Evolutionary conservation across 805 yeast genomes (phyloP), one percentile per base, ranked within the genome.

Genomic region (Sugiyamaella smithiae): DNA sequence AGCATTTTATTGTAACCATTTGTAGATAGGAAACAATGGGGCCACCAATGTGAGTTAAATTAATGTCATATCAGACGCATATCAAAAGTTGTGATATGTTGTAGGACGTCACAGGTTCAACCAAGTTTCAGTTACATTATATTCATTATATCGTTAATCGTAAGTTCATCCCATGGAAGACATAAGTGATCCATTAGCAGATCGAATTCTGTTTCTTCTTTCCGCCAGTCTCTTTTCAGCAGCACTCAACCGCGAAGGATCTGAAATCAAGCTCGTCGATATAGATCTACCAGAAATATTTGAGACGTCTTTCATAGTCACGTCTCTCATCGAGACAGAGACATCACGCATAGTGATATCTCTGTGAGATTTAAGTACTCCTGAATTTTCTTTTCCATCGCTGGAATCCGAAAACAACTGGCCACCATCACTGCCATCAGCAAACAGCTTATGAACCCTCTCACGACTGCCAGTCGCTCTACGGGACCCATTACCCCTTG

Each of bases 251-350:
- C 48, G 20, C 8, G 41, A 12, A 12, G 43, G 37, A 12, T 45
- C 48, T 12, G 29, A 11, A 17, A 35, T 35, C 9, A 33, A 17
- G 31, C 47, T 44, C 8, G 43, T 3, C 3, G 35, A 14, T 4
- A 17, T n/a, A 3, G 46, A 43, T 14, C 46, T 33, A 1, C 26
- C 24, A 23, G 46, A 43, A 22, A 19, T 43, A 23, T 32, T 17
- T 2, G 48, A 45, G 4, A 23, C 37, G 24, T 45, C 48, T 29
- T 45, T 45, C 48, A 45, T 45, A 5, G 41, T 37, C 14, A 45
- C 31, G 16, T 45, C 48, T 6, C 25, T 24, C 33, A 48, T 20
- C 5, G 50, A 31, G 33, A 46, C 40, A 11, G 45, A 29, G 7
- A 32, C 40, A 20, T 46, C 49, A 2, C 35, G 38, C 20, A 24